Conservation (phyloP, 176 grass and related monocot species). For the Triticum dicoccoides region DNA sequence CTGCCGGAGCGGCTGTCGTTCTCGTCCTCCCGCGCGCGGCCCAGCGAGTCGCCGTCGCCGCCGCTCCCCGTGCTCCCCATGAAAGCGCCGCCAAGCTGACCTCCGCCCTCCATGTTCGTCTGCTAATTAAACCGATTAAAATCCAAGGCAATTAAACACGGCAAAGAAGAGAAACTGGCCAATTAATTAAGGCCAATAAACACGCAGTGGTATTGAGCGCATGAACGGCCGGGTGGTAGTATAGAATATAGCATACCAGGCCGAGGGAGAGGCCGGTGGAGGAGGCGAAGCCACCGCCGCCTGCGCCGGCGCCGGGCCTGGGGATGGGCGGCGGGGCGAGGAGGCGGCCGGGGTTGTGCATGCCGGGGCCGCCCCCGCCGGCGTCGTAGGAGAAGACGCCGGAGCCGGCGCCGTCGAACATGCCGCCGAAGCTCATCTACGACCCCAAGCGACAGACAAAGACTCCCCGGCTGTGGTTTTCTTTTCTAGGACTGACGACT, state of each 20-base stretch:
- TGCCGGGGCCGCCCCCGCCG: conserved; percentile 2
- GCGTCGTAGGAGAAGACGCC: conserved; percentile 64
- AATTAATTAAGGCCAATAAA: background rate
- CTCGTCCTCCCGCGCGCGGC: conserved; percentile 72
- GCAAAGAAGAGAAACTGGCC: background rate
- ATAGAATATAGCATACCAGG: conserved; percentile 47
- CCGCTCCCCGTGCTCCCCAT: conserved; percentile 39
- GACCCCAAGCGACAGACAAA: background rate
- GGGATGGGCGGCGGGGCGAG: conserved; percentile 17
- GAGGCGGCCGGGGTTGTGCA: conserved; percentile 45
- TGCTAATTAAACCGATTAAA: conserved; percentile 31
- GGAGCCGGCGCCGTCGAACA: conserved; percentile 73
- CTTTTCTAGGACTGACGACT: background rate
- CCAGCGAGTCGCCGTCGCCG: conserved; percentile 60
- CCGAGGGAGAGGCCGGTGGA: conserved; percentile 84
- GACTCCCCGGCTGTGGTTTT: background rate
- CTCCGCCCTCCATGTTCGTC: conserved; percentile 56
- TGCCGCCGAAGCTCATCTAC: conserved; percentile 86
- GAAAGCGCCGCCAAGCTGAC: conserved; percentile 31
- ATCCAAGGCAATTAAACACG: background rate
- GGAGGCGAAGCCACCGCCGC: conserved; percentile 31
- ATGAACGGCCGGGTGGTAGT: too few species aligned
- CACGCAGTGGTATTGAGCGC: background rate
- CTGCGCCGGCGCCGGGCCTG: conserved; percentile 1
- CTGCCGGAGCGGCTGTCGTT: conserved; percentile 93